phyloP scores from a whole-genome alignment of 441 rosid species.

The Adansonia grandidieri region DNA sequence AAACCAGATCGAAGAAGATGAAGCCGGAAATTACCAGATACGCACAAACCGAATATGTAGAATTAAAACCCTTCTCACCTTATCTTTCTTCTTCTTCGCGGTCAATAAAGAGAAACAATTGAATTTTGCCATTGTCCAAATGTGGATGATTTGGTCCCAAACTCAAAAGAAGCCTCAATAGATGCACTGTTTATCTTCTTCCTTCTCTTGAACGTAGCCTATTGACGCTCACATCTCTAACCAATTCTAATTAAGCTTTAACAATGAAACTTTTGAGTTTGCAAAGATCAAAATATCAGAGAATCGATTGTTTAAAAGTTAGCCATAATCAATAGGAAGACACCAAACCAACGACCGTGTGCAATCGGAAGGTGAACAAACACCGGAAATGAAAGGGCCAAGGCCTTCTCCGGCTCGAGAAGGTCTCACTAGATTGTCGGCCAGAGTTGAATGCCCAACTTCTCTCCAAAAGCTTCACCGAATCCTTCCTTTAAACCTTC shows the following conservation, averaged over 20 bases:
- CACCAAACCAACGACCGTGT: conserved; percentile 48
- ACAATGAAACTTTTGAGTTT: background rate
- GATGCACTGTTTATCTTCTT: conserved; percentile 17
- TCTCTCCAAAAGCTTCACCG: conserved; percentile 53
- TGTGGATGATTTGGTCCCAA: conserved; percentile 4
- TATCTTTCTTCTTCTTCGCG: conserved; percentile 47
- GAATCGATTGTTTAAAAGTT: conserved; percentile 33
- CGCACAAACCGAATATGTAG: conserved; percentile 18
- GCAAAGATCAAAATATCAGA: conserved; percentile 34
- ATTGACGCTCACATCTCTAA: conserved; percentile 43
- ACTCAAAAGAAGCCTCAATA: conserved; percentile 20
- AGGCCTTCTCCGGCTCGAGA: conserved; percentile 53
- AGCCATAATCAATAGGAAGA: conserved; percentile 88
- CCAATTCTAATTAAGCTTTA: conserved; percentile 14
- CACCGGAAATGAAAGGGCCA: conserved; percentile 47
- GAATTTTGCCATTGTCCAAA: conserved; percentile 49
- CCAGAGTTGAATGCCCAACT: conserved; percentile 67
- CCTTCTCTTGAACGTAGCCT: conserved; percentile 16
- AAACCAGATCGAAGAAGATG: conserved; percentile 11
- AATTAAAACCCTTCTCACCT: conserved; percentile 43
- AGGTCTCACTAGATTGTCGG: conserved; percentile 50
- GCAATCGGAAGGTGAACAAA: conserved; percentile 29
- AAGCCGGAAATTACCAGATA: conserved; percentile 15
- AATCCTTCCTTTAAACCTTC: conserved; percentile 24
- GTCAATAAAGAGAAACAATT: conserved; percentile 47